These are phyloP conservation scores for Cordyceps cateniannulata DNA, from an alignment of 2,329 filamentous ascomycete genomes.

Conservation along the genomic window DNA sequence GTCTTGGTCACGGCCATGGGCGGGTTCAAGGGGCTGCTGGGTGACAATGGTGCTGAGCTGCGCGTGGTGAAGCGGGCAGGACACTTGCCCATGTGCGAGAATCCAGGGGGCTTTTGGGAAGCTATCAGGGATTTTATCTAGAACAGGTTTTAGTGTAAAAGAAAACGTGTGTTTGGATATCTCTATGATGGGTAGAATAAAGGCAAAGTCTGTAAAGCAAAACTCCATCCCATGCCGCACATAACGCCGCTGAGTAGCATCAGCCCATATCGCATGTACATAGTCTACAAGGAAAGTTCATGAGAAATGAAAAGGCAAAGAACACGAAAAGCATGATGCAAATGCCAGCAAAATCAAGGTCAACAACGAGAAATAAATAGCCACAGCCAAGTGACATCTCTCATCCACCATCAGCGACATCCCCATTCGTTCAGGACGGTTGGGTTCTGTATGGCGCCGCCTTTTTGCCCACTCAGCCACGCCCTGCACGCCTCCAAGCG, in stretches of 20 bases:
- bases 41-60: slow-evolving; percentile 49
- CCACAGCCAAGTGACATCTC: background rate
- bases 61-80: slow-evolving; percentile 64
- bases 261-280: background rate
- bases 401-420: background rate
- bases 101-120: slow-evolving; percentile 59
- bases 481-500: slow-evolving; percentile 40
- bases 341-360: background rate
- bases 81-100: slow-evolving; percentile 80
- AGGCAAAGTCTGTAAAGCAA: too few relatives aligned
- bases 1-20: slow-evolving; percentile 75
- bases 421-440: slow-evolving; percentile 36
- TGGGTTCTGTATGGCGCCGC: slow-evolving; percentile 31
- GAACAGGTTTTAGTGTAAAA: background rate
- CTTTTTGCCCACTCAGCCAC: slow-evolving; percentile 34
- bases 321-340: background rate
- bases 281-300: background rate
- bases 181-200: too few relatives aligned
- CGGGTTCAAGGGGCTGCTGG: slow-evolving; percentile 56
- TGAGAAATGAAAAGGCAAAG: background rate
- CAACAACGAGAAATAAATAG: background rate
- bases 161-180: background rate
- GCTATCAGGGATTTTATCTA: slow-evolving; percentile 54
- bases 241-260: background rate
- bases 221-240: background rate